These are phyloP conservation scores for Thuja plicata DNA, from an alignment of 83 land plant genomes.

Conservation along the genomic window DNA sequence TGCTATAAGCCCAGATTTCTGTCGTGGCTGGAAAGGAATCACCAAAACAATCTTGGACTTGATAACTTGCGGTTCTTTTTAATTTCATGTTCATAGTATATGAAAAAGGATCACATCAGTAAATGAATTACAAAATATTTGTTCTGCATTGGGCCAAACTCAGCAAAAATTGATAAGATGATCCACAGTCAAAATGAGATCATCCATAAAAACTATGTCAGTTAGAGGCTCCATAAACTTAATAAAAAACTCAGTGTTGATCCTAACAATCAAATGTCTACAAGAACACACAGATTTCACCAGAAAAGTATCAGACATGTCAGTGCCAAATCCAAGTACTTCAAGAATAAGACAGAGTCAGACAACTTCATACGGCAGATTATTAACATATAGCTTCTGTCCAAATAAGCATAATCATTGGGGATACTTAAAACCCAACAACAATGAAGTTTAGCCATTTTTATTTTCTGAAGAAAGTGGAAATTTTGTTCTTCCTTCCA, in stretches of 20 bases:
- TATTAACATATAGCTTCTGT: neutral
- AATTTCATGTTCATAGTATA: neutral
- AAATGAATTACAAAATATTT: neutral
- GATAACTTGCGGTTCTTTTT: no score
- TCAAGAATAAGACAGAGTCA: neutral
- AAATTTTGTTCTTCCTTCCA: neutral
- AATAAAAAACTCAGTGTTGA: neutral
- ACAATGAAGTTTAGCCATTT: neutral
- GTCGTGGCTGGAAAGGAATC: neutral
- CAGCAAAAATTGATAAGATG: neutral
- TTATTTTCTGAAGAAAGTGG: neutral
- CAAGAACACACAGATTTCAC: neutral
- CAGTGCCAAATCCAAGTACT: neutral
- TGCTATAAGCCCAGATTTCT: neutral
- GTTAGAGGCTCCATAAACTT: neutral
- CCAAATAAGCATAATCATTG: neutral
- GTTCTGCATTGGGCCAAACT: neutral
- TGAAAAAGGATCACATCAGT: neutral
- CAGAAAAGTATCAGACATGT: neutral
- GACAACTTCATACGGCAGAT: neutral
- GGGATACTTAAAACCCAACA: neutral
- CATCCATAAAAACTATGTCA: neutral
- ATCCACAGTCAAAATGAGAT: neutral
- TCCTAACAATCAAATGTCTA: neutral
- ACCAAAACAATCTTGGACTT: neutral